Base-by-base conservation (phyloP, 2,329 filamentous ascomycete genomes). In the Aspergillus ustus region DNA sequence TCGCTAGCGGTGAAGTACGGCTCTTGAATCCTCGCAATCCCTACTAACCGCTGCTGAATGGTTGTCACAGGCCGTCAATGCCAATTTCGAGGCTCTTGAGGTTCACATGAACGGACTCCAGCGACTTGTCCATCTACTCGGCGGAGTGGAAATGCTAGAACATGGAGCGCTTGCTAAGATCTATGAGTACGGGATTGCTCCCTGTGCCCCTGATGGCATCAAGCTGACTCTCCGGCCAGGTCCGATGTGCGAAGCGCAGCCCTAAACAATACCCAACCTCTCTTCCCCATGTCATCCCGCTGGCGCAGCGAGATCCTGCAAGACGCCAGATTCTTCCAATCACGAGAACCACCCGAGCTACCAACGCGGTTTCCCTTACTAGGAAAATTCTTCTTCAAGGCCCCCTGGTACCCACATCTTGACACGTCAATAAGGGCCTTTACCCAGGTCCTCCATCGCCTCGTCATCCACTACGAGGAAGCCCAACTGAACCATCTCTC, bases 271-370 rank as follows among this genome's bases (percentile, higher is more conserved):
- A 37, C 19, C 6, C 40, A 4, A 19, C 57, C 57, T 3, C 17
- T 48, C 45, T 57, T 59, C 40, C 50, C 57, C 7, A 48, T 59
- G 15, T 17, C 34, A 6, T 19, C 57, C 28, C 52, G 34, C n/a
- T 59, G 25, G 19, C 57, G 57, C 51, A 46, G 37, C 49, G 57
- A 28, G 29, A 53, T 59, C 28, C 34, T 59, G n/a, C 49, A 45
- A n/a, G 20, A 53, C 9, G 17, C 50, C 17, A 48, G 8, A 15
- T 37, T 59, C 9, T 59, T 59, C 19, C 45, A 57, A 25, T 11
- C 25, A 20, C 17, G 5, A 31, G 11, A 31, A 9, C 7, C 37
- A 17, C 51, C 22, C n/a, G 15, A 13, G 4, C 50, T 48, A 25
- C 51, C 51, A 8, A 22, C 25, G 20, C 7, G n/a, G 11, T 31